A percentile compares a stretch with the other conserved stretches of the same genome.
Conservation (phyloP, 306 rosid species). For the Lotus japonicus region DNA sequence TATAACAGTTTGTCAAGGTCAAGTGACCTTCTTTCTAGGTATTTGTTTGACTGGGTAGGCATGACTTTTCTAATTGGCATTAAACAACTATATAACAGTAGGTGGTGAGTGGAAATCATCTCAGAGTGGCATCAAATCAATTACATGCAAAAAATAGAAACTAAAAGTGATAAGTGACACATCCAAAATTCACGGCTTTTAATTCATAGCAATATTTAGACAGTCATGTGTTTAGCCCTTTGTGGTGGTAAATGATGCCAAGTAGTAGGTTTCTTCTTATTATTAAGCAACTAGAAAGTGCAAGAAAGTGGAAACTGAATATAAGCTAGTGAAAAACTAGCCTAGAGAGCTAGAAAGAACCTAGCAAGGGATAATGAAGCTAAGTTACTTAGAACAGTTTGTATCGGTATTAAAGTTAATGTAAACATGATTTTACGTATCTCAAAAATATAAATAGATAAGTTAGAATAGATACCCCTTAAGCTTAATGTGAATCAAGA, state of each 20-base stretch:
- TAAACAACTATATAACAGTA: slow-evolving; percentile 1
- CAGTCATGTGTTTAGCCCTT: slow-evolving; percentile 2
- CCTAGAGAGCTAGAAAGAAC: slow-evolving; percentile 16
- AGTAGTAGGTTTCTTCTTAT: slow-evolving; percentile 17
- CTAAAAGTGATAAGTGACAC: neutral
- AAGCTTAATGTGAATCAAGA: too few species aligned
- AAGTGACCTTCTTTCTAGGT: neutral
- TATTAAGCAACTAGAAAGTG: slow-evolving; percentile 32
- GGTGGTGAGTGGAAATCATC: neutral
- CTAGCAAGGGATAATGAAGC: neutral
- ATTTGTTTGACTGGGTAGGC: slow-evolving; percentile 14
- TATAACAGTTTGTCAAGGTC: neutral
- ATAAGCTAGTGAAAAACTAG: slow-evolving; percentile 13
- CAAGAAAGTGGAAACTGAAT: slow-evolving; percentile 19
- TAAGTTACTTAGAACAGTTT: too few species aligned
- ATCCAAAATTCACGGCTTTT: slow-evolving; percentile 22
- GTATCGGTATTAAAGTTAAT: too few species aligned
- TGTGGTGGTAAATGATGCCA: neutral
- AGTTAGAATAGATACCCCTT: too few species aligned
- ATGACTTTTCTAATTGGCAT: neutral
- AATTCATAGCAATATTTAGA: neutral
- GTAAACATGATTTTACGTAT: too few species aligned
- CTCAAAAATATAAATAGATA: too few species aligned
- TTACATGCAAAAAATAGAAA: slow-evolving; percentile 13
- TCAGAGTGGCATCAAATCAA: slow-evolving; percentile 36